Evolutionary conservation across 2,329 filamentous ascomycete genomes (phyloP).

Genomic region (Alternaria brassicicola): DNA sequence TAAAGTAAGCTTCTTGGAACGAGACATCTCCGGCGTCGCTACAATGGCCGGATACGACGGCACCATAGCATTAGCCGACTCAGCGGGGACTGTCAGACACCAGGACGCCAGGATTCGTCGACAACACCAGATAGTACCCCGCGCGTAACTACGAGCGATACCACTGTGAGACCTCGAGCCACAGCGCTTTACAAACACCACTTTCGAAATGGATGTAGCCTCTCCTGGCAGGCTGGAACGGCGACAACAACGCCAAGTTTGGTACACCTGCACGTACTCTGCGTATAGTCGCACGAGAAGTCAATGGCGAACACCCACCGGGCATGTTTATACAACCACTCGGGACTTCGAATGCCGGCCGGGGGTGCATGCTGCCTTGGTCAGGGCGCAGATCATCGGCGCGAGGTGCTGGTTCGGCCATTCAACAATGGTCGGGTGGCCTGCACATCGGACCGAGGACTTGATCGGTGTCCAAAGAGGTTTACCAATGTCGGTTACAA

Average conservation of each 20-base stretch:
- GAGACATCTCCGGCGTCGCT: not conserved
- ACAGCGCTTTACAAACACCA: not conserved
- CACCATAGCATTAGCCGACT: not conserved
- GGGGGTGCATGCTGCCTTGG: not conserved
- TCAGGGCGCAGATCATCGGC: constrained; percentile 18
- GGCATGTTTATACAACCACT: not conserved
- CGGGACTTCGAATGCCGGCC: not conserved
- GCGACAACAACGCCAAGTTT: not conserved
- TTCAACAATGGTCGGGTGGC: constrained; percentile 12
- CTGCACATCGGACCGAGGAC: constrained; percentile 16
- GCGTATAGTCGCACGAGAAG: not conserved
- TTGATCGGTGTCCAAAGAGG: constrained; percentile 7
- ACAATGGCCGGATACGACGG: not conserved
- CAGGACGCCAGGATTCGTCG: not conserved
- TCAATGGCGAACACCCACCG: not conserved
- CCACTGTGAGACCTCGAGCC: not conserved
- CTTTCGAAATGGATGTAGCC: not conserved
- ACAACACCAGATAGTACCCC: not conserved
- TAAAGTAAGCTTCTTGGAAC: not conserved
- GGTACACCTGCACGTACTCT: not conserved
- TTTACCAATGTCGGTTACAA: not conserved
- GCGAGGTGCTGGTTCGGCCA: constrained; percentile 17
- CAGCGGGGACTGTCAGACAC: not conserved
- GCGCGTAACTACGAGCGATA: not conserved
- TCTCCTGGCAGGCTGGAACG: not conserved